Conservation (phyloP, 352 stramenopile genomes). For the Phytophthora agathidicida region DNA sequence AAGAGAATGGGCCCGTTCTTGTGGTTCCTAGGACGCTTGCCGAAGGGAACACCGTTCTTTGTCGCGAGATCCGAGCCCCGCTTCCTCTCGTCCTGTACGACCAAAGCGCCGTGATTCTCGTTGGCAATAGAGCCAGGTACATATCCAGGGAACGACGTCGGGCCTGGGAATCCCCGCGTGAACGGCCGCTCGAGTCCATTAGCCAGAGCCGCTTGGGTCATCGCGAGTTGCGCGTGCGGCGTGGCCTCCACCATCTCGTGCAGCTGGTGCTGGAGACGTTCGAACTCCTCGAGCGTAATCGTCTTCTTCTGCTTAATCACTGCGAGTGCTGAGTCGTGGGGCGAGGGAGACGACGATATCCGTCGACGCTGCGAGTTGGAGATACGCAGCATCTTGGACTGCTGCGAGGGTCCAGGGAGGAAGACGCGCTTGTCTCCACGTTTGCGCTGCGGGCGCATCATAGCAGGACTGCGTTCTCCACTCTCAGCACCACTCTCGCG, state of each 20-base stretch:
- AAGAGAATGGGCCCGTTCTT: slow-evolving; percentile 52
- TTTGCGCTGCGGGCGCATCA: slow-evolving; percentile 41
- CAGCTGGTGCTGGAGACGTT: slow-evolving; percentile 68
- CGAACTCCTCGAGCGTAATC: slow-evolving; percentile 80
- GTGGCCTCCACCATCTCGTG: slow-evolving; percentile 71
- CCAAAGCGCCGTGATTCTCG: slow-evolving; percentile 30
- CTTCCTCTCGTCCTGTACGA: slow-evolving; percentile 27
- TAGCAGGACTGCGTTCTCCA: slow-evolving; percentile 34
- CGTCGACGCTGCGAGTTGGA: slow-evolving; percentile 27
- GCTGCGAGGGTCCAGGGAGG: slow-evolving; percentile 47
- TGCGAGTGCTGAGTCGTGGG: slow-evolving; percentile 54
- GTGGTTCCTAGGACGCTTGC: slow-evolving; percentile 49
- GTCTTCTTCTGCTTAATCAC: slow-evolving; percentile 82
- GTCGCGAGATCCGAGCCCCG: slow-evolving; percentile 14
- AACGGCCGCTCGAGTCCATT: slow-evolving; percentile 48
- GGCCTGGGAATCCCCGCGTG: slow-evolving; percentile 28
- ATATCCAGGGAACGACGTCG: slow-evolving; percentile 39
- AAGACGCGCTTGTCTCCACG: slow-evolving; percentile 55
- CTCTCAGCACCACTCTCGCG: slow-evolving; percentile 31
- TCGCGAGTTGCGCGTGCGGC: slow-evolving; percentile 56
- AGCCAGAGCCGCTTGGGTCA: slow-evolving; percentile 59
- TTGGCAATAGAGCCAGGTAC: slow-evolving; percentile 44
- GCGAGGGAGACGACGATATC: slow-evolving; percentile 40
- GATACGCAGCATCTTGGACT: slow-evolving; percentile 55
- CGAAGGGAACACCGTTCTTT: slow-evolving; percentile 39